These are phyloP conservation scores for Chlorella vulgaris DNA, from an alignment of 139 green algal genomes.

Conservation along the genomic window DNA sequence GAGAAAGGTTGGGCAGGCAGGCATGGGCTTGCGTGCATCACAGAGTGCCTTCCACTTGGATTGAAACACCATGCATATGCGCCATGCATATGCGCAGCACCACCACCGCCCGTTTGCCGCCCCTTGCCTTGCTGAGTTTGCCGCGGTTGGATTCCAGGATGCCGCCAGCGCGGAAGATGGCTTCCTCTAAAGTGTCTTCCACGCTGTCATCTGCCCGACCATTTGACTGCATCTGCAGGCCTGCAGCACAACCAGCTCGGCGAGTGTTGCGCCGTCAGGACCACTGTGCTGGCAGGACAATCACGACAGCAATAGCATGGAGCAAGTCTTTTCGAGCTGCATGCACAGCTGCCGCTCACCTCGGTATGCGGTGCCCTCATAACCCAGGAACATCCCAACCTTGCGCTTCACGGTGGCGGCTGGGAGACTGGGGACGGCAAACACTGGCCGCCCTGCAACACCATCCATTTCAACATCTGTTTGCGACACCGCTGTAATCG, in stretches of 20 bases:
- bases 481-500: no score
- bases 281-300: not conserved
- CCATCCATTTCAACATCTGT: no score
- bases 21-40: no score
- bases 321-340: not conserved
- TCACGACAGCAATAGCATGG: not conserved
- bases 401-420: slow-evolving; percentile 69
- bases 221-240: slow-evolving; percentile 63
- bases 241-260: not conserved
- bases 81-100: not conserved
- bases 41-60: no score
- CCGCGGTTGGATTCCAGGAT: slow-evolving; percentile 63
- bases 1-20: not conserved
- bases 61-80: not conserved
- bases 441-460: no score
- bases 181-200: slow-evolving; percentile 67
- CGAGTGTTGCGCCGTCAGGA: no score
- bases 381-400: slow-evolving; percentile 76
- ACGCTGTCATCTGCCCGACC: slow-evolving; percentile 34
- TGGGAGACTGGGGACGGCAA: no score
- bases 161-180: slow-evolving; percentile 54
- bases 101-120: not conserved
- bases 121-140: slow-evolving; percentile 6
- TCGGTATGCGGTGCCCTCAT: slow-evolving; percentile 69
- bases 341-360: slow-evolving; percentile 42